Conservation (phyloP, 768 basidiomycete species). For the Trichaptum fuscoviolaceum region DNA sequence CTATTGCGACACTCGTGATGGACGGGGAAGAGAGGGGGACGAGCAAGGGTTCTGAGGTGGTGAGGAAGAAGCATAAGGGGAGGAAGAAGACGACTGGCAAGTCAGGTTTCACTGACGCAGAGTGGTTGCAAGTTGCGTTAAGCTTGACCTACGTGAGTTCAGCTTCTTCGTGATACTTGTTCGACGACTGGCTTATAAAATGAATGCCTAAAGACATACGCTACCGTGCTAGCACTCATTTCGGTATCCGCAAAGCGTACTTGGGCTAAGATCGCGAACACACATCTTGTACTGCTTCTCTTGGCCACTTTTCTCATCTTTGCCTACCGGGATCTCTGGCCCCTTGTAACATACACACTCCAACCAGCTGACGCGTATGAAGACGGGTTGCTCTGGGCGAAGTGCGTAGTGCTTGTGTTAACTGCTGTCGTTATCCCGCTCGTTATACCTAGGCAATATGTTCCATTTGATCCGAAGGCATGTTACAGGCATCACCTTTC, state of each 20-base stretch:
- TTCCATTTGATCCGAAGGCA: slow-evolving; percentile 52
- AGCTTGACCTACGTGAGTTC: slow-evolving; percentile 29
- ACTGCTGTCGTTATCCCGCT: slow-evolving; percentile 48
- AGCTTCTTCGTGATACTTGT: slow-evolving; percentile 8
- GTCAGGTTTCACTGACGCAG: slow-evolving; percentile 23
- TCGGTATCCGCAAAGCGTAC: slow-evolving; percentile 33
- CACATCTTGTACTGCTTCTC: slow-evolving; percentile 47
- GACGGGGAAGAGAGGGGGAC: slow-evolving; percentile 22
- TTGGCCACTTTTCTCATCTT: slow-evolving; percentile 43
- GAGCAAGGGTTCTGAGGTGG: slow-evolving; percentile 4
- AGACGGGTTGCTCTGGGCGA: slow-evolving; percentile 48
- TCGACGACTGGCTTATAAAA: slow-evolving; percentile 16
- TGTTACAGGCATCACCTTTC: neutral
- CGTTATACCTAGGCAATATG: slow-evolving; percentile 49
- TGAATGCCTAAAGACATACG: slow-evolving; percentile 34
- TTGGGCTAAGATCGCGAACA: slow-evolving; percentile 32
- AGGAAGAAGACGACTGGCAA: slow-evolving; percentile 20
- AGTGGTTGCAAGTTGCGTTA: slow-evolving; percentile 30
- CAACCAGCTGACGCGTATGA: slow-evolving; percentile 44
- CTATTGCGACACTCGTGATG: slow-evolving; percentile 36
- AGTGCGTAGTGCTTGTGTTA: slow-evolving; percentile 39
- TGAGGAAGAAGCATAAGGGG: slow-evolving; percentile 21
- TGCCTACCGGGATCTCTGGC: slow-evolving; percentile 55
- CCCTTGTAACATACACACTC: slow-evolving; percentile 49
- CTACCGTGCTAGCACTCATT: slow-evolving; percentile 36